Conservation (phyloP, 371 early-diverging fungal genomes). For the Mortierella sp. region DNA sequence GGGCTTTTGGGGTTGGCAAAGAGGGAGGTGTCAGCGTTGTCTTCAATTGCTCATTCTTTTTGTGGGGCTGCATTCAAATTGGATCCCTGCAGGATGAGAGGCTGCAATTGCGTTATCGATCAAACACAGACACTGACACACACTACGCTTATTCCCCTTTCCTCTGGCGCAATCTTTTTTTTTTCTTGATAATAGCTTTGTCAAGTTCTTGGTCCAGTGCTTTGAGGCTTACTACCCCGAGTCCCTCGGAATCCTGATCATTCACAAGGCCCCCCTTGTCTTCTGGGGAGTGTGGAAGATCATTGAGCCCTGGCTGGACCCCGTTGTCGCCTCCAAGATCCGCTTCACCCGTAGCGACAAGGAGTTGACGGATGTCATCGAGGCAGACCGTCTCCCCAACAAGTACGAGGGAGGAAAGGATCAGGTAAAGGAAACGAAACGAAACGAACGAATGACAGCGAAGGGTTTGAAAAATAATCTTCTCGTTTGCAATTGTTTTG, state of each 20-base stretch:
- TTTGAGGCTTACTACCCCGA: conserved; percentile 94
- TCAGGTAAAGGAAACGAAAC: conserved; percentile 48
- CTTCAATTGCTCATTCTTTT: conserved; percentile 3
- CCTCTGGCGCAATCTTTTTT: not conserved
- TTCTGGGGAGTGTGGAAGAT: conserved; percentile 89
- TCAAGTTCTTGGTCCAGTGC: conserved; percentile 84
- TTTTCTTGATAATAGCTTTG: conserved; percentile 77
- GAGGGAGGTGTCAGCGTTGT: not conserved
- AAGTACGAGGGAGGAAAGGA: conserved; percentile 55
- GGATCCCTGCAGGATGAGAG: not conserved
- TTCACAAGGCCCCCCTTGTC: conserved; percentile 91
- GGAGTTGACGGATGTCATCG: conserved; percentile 73
- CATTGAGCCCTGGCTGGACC: conserved; percentile 90
- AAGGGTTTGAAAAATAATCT: conserved; percentile 9
- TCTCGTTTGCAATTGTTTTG: not conserved
- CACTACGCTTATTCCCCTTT: not conserved
- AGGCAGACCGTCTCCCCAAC: conserved; percentile 51
- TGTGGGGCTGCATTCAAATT: conserved; percentile 1
- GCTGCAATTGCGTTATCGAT: not conserved
- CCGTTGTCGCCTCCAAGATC: conserved; percentile 91
- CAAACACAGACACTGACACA: not conserved
- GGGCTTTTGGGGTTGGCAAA: no score
- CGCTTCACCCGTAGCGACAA: conserved; percentile 79
- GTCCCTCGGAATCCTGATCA: conserved; percentile 79
- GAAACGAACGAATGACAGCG: conserved; percentile 25